phyloP scores from a whole-genome alignment of 805 yeast species.

The Clavispora vitiphila region DNA sequence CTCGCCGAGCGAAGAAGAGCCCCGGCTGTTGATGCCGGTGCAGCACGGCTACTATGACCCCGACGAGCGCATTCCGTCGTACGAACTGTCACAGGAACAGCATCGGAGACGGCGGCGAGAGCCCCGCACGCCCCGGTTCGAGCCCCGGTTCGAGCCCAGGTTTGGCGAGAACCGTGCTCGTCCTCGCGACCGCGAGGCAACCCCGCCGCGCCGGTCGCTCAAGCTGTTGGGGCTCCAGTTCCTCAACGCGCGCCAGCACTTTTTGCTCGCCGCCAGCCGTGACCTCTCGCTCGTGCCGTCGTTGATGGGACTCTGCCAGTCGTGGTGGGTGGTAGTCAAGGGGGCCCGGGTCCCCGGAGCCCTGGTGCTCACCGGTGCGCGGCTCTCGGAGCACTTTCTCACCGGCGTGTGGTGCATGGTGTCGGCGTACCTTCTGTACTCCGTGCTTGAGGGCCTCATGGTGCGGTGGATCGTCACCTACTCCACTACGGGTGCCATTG shows the following conservation, averaged over 20 bases:
- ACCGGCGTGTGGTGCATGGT: conserved; percentile 94
- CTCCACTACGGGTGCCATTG: conserved; percentile 80
- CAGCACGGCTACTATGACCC: conserved; percentile 20
- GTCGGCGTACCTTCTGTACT: conserved; percentile 76
- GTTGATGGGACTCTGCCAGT: conserved; percentile 46
- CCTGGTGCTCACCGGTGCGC: conserved; percentile 45
- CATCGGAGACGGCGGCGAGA: conserved; percentile 7
- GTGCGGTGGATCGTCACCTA: conserved; percentile 92
- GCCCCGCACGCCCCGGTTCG: too few species aligned
- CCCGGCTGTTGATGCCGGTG: conserved; percentile 10
- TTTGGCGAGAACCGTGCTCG: conserved; percentile 1
- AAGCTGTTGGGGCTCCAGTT: conserved; percentile 66
- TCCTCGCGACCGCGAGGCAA: conserved; percentile 7
- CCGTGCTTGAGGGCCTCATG: conserved; percentile 83
- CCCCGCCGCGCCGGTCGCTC: conserved; percentile 17
- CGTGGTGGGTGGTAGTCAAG: conserved; percentile 35
- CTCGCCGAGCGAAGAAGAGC: too few species aligned
- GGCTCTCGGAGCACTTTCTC: conserved; percentile 72
- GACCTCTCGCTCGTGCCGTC: conserved; percentile 72
- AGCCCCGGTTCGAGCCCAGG: too few species aligned
- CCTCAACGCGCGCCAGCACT: conserved; percentile 70
- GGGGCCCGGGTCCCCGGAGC: conserved; percentile 17
- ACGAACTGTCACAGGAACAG: conserved; percentile 36
- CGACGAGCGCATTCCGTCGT: conserved; percentile 35
- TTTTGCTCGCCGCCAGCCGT: conserved; percentile 70